These are phyloP conservation scores for Astragalus glycyphyllos DNA, from an alignment of 306 rosid species.

Conservation along the genomic window DNA sequence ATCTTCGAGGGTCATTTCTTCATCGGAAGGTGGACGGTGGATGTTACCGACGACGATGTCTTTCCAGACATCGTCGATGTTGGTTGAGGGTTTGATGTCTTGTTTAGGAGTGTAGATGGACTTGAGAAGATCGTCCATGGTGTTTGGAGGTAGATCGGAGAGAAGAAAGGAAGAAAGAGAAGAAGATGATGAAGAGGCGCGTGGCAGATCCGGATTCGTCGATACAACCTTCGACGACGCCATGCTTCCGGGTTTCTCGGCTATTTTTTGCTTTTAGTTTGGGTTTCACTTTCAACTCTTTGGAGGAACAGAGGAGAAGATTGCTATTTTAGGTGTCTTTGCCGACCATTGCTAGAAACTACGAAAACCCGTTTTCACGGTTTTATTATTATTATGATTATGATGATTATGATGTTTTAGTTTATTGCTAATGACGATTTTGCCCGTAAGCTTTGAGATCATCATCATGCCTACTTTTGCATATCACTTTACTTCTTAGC, in stretches of 20 bases:
- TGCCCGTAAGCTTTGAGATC: too few species aligned
- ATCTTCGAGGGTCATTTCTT: slow-evolving; percentile 70
- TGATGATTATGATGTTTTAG: too few species aligned
- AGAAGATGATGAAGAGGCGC: slow-evolving; percentile 60
- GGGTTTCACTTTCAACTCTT: not conserved
- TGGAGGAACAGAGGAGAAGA: too few species aligned
- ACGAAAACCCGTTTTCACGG: too few species aligned
- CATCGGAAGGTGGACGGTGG: not conserved
- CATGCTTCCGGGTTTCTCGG: slow-evolving; percentile 58
- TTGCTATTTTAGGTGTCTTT: too few species aligned
- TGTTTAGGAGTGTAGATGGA: slow-evolving; percentile 49
- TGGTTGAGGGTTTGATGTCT: not conserved
- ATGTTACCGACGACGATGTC: slow-evolving; percentile 57
- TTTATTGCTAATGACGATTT: too few species aligned
- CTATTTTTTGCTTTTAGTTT: not conserved
- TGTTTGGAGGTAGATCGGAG: slow-evolving; percentile 3
- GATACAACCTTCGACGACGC: slow-evolving; percentile 80
- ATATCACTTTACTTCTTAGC: too few species aligned
- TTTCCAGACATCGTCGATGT: slow-evolving; percentile 73
- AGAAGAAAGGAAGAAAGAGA: slow-evolving; percentile 3
- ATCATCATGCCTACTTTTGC: too few species aligned
- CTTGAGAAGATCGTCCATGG: slow-evolving; percentile 78
- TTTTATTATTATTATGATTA: too few species aligned
- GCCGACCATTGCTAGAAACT: too few species aligned
- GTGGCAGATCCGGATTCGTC: slow-evolving; percentile 84